Base-by-base conservation (phyloP, 179 eudicot genomes). In the Carnegiea gigantea region DNA sequence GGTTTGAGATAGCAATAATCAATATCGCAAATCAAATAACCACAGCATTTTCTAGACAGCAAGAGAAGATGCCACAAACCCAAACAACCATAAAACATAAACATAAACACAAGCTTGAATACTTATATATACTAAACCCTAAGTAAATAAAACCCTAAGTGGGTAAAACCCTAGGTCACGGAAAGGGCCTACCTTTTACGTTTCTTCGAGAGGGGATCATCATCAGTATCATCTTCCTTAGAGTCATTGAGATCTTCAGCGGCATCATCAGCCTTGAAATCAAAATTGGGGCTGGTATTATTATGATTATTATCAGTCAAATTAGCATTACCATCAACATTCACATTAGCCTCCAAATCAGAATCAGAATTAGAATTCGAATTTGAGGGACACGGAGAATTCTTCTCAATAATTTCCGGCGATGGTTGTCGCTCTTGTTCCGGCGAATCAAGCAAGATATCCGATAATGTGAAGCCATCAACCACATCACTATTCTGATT, bases 131-230 rank as follows among this genome's bases (percentile, higher is more conserved):
- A 40, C 9, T 20, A 24, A 5, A 24, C 9, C 23, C 9, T 9
- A 60, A 38, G 13, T n/a, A 13, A 3, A 43, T 6, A 6, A 23
- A 64, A 20, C 51, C 4, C 28, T 33, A 33, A 33, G 36, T 33
- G 36, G 36, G 36, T 40, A 65, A 65, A 65, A 65, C 71, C 71
- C 71, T 26, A 26, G 20, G 36, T 9, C 12, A 65, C 2, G 10
- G 14, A 28, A 70, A 30, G 43, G 44, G 46, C 3, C 0, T 86
- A 92, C 97, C 97, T 91, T 79, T 88, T 89, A n/a, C 87, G 91
- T 68, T 91, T 90, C 83, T 93, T 91, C 21, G 87, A 79, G 44
- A 51, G 74, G 5, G 92, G 91, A 83, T 90, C 91, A 60, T 73
- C 85, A 64, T 82, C 75, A 67, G 74, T 67, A 6, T 82, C 86